Evolutionary conservation across 148 eudicot species (phyloP).

Genomic region (Heliosperma pusillum): DNA sequence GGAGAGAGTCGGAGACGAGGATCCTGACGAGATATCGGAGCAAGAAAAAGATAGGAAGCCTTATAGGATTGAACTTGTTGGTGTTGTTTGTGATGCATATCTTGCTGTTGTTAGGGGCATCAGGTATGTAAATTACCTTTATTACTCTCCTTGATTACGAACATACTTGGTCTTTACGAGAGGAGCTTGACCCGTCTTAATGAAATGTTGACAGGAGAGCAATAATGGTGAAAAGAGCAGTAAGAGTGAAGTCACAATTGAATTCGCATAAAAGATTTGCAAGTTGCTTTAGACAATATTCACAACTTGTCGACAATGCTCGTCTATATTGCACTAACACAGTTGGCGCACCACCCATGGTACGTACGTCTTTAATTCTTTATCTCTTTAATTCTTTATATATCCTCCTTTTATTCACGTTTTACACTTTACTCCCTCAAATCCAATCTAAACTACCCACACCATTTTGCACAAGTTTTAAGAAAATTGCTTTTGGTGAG

Average conservation of each 20-base stretch:
- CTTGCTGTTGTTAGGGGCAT: conserved; percentile 88
- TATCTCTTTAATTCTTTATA: too few relatives aligned
- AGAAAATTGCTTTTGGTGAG: too few relatives aligned
- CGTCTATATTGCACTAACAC: conserved; percentile 72
- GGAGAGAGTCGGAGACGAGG: conserved; percentile 49
- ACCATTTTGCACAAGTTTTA: too few relatives aligned
- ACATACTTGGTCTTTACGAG: too few relatives aligned
- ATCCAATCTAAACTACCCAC: too few relatives aligned
- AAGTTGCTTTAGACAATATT: conserved; percentile 54
- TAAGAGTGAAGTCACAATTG: conserved; percentile 80
- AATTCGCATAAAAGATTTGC: conserved; percentile 91
- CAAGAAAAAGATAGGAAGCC: conserved; percentile 41
- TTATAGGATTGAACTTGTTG: conserved; percentile 82
- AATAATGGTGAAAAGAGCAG: conserved; percentile 68
- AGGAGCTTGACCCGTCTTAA: too few relatives aligned
- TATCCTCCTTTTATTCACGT: too few relatives aligned
- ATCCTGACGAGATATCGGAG: conserved; percentile 6
- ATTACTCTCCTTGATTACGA: too few relatives aligned
- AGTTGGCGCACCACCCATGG: conserved; percentile 53
- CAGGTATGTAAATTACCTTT: conserved; percentile 35
- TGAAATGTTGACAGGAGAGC: conserved; percentile 88
- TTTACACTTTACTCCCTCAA: too few relatives aligned
- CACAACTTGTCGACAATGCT: conserved; percentile 76
- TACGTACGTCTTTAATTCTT: too few relatives aligned
- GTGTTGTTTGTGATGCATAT: conserved; percentile 89